These are phyloP conservation scores for Lactarius sp. DNA, from an alignment of 768 basidiomycete genomes.

Conservation along the genomic window DNA sequence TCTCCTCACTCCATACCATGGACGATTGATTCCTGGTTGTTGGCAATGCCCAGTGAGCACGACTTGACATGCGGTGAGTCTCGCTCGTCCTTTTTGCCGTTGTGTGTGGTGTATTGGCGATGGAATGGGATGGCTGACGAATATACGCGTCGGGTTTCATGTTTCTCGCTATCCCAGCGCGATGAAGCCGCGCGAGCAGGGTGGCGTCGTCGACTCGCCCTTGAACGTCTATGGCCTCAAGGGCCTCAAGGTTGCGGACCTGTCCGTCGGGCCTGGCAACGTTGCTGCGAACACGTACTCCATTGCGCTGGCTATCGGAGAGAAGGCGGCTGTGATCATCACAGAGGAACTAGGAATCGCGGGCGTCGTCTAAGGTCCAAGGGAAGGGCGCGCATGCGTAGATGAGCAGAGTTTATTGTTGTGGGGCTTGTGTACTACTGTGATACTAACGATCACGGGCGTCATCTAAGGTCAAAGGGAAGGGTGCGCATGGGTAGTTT, in stretches of 20 bases:
- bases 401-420: too few species aligned
- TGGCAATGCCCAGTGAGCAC: background rate
- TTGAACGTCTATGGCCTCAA: conserved; percentile 58
- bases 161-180: conserved; percentile 36
- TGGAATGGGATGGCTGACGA: background rate
- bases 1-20: background rate
- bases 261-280: conserved; percentile 40
- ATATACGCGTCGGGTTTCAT: background rate
- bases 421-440: too few species aligned
- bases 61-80: conserved; percentile 21
- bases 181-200: conserved; percentile 55
- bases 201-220: conserved; percentile 58
- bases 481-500: too few species aligned
- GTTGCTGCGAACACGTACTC: conserved; percentile 43
- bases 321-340: conserved; percentile 59
- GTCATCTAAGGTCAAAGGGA: background rate
- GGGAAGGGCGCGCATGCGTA: too few species aligned
- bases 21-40: background rate
- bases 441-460: too few species aligned
- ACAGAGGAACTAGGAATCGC: conserved; percentile 45
- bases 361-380: conserved; percentile 34
- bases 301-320: conserved; percentile 45
- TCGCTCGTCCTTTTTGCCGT: background rate
- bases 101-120: too few species aligned
- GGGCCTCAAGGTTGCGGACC: conserved; percentile 51